These are phyloP conservation scores for Eutrema yunnanense DNA, from an alignment of 345 rosid species.

Conservation along the genomic window DNA sequence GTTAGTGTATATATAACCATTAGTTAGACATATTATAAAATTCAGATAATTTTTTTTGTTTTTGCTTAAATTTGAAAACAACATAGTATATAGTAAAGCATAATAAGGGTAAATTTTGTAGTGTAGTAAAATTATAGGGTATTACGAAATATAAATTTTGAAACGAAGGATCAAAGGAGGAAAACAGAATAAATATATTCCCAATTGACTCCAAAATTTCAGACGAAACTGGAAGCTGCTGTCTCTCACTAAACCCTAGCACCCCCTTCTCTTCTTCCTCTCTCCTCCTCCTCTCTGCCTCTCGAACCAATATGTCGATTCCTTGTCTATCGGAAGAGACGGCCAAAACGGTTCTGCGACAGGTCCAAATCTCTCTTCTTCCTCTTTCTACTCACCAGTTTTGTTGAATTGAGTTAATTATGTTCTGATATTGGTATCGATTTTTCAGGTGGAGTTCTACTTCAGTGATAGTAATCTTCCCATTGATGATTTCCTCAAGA, in stretches of 20 bases:
- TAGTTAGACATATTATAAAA: no score
- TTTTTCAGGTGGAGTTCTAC: constrained; percentile 79
- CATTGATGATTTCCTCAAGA: constrained; percentile 66
- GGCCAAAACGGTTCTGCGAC: constrained; percentile 69
- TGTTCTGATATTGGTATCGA: neutral
- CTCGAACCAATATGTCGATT: constrained; percentile 43
- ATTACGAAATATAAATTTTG: neutral
- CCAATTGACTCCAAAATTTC: neutral
- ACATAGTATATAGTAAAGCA: neutral
- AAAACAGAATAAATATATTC: neutral
- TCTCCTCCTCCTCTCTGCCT: neutral
- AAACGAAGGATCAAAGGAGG: neutral
- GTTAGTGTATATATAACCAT: no score
- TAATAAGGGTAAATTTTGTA: neutral
- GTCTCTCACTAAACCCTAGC: constrained; percentile 28
- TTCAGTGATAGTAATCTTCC: constrained; percentile 95
- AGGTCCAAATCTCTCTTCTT: constrained; percentile 34
- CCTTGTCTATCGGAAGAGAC: constrained; percentile 55
- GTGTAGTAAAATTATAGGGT: neutral
- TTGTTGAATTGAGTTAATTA: neutral
- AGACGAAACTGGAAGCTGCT: neutral
- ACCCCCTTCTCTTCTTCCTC: neutral
- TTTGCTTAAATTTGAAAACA: no score
- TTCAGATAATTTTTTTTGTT: no score
- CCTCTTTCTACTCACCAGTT: neutral